A percentile compares a stretch with the other conserved stretches of the same genome.
phyloP scores from a whole-genome alignment of 2,329 filamentous ascomycete genomes.

The Didymella sp. region DNA sequence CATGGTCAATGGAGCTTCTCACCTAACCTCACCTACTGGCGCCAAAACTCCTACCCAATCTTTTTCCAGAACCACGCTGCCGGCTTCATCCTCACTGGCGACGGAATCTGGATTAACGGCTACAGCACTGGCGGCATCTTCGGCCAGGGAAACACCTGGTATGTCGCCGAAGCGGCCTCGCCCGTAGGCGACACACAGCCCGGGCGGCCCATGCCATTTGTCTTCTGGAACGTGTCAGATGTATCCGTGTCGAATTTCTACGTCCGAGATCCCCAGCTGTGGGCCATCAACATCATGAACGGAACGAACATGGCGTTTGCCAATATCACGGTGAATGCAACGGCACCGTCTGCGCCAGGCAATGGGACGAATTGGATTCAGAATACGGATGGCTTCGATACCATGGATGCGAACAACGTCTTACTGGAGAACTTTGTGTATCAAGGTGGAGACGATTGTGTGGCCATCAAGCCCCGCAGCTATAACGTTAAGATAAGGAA shows the following conservation, averaged over 20 bases:
- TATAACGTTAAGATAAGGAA: slow-evolving; percentile 5
- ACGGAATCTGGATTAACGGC: slow-evolving; percentile 9
- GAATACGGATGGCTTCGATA: slow-evolving; percentile 8
- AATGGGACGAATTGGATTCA: slow-evolving; percentile 11
- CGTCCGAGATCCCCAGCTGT: slow-evolving; percentile 8
- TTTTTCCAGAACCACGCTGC: slow-evolving; percentile 10
- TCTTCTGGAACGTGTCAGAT: slow-evolving; percentile 8
- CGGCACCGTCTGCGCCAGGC: slow-evolving; percentile 2
- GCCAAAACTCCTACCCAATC: slow-evolving; percentile 4
- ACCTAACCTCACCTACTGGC: slow-evolving; percentile 4
- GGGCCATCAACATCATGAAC: slow-evolving; percentile 14
- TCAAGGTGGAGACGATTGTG: slow-evolving; percentile 9
- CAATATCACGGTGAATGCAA: slow-evolving; percentile 8
- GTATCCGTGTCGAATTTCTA: slow-evolving; percentile 9
- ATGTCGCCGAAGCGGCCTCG: slow-evolving; percentile 9
- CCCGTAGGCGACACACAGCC: slow-evolving; percentile 8
- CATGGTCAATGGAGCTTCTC: slow-evolving; percentile 11
- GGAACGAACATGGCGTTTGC: slow-evolving; percentile 10
- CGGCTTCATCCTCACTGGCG: slow-evolving; percentile 4
- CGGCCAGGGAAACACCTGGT: slow-evolving; percentile 8
- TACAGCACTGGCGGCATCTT: slow-evolving; percentile 7
- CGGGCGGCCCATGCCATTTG: slow-evolving; percentile 6
- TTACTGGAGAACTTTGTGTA: slow-evolving; percentile 5
- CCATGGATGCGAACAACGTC: slow-evolving; percentile 8
- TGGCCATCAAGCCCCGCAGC: slow-evolving; percentile 5